A percentile compares a stretch with the other conserved stretches of the same genome.
These are phyloP conservation scores for Neurospora tetrasperma DNA, from an alignment of 495 filamentous ascomycete genomes.

Conservation along the genomic window DNA sequence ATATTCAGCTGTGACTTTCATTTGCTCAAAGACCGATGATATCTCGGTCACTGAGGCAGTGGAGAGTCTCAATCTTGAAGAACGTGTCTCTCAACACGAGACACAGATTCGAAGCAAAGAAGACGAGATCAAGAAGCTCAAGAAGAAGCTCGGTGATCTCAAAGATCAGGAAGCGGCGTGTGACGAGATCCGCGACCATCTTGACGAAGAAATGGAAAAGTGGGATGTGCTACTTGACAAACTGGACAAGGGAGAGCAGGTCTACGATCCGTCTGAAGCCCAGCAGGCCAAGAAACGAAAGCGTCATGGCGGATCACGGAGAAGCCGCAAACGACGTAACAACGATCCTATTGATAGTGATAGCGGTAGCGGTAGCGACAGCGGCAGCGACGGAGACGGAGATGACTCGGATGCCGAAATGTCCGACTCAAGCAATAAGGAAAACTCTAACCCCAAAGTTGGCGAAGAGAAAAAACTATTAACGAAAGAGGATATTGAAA, in stretches of 20 bases:
- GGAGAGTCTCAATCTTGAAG: slow-evolving; percentile 30
- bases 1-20: slow-evolving; percentile 48
- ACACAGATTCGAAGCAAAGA: slow-evolving; percentile 7
- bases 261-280: slow-evolving; percentile 34
- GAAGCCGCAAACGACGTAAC: slow-evolving; percentile 15
- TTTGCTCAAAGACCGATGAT: slow-evolving; percentile 62
- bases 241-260: slow-evolving; percentile 35
- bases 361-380: background rate
- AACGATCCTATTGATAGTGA: slow-evolving; percentile 6
- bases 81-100: slow-evolving; percentile 28
- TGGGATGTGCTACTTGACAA: slow-evolving; percentile 40
- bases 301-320: slow-evolving; percentile 7
- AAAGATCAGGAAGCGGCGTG: slow-evolving; percentile 20
- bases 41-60: slow-evolving; percentile 35
- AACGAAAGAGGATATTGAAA: slow-evolving; percentile 16
- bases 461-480: slow-evolving; percentile 3
- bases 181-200: background rate
- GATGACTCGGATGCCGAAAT: slow-evolving; percentile 8
- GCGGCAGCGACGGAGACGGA: slow-evolving; percentile 7
- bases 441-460: slow-evolving; percentile 12
- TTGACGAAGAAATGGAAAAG: slow-evolving; percentile 27
- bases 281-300: slow-evolving; percentile 23
- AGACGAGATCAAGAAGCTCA: slow-evolving; percentile 23
- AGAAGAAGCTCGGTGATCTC: slow-evolving; percentile 30
- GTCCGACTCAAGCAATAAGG: slow-evolving; percentile 18